phyloP scores from a whole-genome alignment of 2,329 filamentous ascomycete species.

The Plenodomus tracheiphilus region DNA sequence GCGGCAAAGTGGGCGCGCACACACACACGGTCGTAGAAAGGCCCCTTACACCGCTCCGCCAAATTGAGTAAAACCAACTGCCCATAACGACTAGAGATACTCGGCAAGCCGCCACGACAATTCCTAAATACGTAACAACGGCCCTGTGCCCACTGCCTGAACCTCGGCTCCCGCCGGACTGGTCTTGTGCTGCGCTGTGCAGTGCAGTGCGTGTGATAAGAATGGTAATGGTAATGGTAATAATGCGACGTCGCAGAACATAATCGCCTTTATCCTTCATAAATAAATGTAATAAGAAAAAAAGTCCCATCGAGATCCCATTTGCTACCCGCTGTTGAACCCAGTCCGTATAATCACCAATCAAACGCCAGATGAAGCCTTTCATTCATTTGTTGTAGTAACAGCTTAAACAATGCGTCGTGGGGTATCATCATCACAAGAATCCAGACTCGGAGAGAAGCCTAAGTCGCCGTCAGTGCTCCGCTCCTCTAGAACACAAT shows the following conservation, averaged over 20 bases:
- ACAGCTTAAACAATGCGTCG: slow-evolving; percentile 23
- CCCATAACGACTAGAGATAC: neutral
- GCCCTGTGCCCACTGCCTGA: neutral
- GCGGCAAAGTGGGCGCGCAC: neutral
- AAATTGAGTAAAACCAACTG: neutral
- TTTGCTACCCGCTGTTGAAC: neutral
- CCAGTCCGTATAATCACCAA: neutral
- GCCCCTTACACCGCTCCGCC: neutral
- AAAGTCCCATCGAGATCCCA: neutral
- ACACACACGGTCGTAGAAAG: neutral
- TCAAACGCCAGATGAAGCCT: neutral
- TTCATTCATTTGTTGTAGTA: neutral
- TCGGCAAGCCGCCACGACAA: neutral
- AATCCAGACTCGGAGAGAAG: slow-evolving; percentile 60
- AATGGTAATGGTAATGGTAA: neutral
- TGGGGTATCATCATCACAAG: slow-evolving; percentile 51
- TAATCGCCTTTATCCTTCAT: neutral
- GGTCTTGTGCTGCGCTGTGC: neutral
- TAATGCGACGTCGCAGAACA: neutral
- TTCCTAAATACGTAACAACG: too few species aligned
- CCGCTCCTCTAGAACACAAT: slow-evolving; percentile 1
- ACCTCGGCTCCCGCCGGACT: neutral
- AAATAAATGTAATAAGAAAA: neutral
- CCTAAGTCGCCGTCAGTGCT: slow-evolving; percentile 39
- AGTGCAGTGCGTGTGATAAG: neutral